Evolutionary conservation across 2,329 filamentous ascomycete species (phyloP), one percentile per base, ranked within the genome.

Genomic region (Penicillium occitanis): DNA sequence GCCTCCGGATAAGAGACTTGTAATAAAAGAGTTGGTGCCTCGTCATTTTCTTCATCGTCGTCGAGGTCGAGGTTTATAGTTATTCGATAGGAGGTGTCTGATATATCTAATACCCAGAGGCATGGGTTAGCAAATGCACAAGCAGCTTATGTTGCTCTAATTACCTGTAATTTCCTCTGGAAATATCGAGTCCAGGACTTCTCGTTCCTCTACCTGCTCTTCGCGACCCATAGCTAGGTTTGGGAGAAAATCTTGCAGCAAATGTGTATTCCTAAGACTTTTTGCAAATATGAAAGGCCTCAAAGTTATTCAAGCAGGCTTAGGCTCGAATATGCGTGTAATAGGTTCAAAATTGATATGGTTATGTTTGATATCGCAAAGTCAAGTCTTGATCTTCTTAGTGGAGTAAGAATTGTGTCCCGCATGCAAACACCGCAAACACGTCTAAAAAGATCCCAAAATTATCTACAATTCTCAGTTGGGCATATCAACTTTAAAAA

Each of bases 131-230:
- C 30, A 59, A 51, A 30, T 53, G 13, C 46, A 13, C 19, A 61
- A 46, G 35, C 40, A 28, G 22, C 58, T 35, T 30, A 58, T 25
- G 17, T 51, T 13, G 55, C 40, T 42, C 61, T 63, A 11, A 40
- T 69, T 78, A 94, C 93, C 91, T 86, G 90, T 94, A 72, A 99
- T 97, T 82, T 99, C 95, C 68, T 99, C 94, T 1, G 95, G 93
- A 72, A 98, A 99, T 75, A 99, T 99, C 68, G 94, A 97, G 76
- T 96, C 92, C 76, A 99, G 92, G 73, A 99, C 94, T 80, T 99
- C 95, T 68, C 93, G 90, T 85, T 99, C 95, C 82, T 99, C 95
- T 70, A 89, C 82, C 79, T 99, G 95, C 68, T 99, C 95, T 84
- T 98, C 94, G 77, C 79, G 77, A 64, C 81, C 81, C 81, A 83